Evolutionary conservation across 768 basidiomycete genomes (phyloP), one percentile per base, ranked within the genome.

Genomic region (Russula virescens): DNA sequence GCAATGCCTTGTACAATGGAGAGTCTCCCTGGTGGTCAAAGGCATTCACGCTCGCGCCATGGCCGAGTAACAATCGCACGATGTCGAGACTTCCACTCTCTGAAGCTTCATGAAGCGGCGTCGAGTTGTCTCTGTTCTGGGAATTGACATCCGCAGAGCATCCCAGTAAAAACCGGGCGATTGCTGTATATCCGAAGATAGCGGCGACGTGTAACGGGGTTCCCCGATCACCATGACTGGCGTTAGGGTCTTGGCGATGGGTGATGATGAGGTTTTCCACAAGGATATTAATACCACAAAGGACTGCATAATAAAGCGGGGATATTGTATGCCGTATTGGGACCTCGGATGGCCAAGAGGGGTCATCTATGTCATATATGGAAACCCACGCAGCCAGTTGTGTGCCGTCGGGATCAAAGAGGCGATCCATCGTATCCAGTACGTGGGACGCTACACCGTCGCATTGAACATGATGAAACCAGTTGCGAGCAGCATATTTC

Each of bases 321-420:
- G 47, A 26, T 21, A 7, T 16, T 23, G 14, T 1, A 14, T 1
- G 5, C 13, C 19, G 9, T 13, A 3, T 21, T 11, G n/a, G 10
- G 9, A 9, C 2, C 31, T 8, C 31, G 31, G 8, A 31, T 31
- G 31, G 8, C n/a, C 38, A 5, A 16, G 18, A 19, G 3, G 21
- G 46, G 7, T 19, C 34, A 18, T 49, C 56, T 6, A 40, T 38
- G 47, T 35, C 10, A 10, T 58, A 18, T 6, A 23, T 38, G 4
- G 11, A 49, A 1, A 43, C 26, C 49, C 58, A 59, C 5, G 21
- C 21, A 9, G 49, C 18, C 10, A 51, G 16, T 23, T 50, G 19
- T 31, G 26, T 19, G n/a, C 18, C n/a, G 7, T 59, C 49, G 10
- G 58, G 58, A 16, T 59, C 58, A 34, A 59, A 51, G 18, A 59